Evolutionary conservation across 352 stramenopile species (phyloP).

Genomic region (Saprolegnia parasitica): DNA sequence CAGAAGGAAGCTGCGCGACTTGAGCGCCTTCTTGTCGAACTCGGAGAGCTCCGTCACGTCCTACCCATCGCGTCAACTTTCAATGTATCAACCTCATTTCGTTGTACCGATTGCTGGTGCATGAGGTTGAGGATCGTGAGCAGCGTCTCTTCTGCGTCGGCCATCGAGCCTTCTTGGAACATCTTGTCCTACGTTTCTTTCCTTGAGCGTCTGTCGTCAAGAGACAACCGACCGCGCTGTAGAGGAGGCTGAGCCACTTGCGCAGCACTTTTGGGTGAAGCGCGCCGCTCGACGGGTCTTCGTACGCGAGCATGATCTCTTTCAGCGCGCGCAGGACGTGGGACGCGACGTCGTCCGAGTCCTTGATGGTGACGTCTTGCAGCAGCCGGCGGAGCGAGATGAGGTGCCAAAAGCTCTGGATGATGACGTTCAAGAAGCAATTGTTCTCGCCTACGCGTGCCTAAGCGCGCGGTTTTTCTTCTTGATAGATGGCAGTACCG

Average conservation of each 20-base stretch:
- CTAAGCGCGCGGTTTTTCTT: not conserved
- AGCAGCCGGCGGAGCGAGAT: constrained; percentile 82
- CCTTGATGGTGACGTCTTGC: constrained; percentile 82
- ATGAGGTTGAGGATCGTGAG: constrained; percentile 80
- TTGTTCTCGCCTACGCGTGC: constrained; percentile 71
- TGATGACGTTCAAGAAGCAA: constrained; percentile 88
- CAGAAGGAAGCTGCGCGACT: constrained; percentile 65
- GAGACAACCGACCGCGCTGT: constrained; percentile 35
- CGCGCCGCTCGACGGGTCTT: constrained; percentile 69
- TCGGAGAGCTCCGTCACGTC: constrained; percentile 65
- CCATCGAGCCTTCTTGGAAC: constrained; percentile 85
- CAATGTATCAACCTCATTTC: not conserved
- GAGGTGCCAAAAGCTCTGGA: constrained; percentile 89
- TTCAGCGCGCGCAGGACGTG: constrained; percentile 75
- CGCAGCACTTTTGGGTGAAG: constrained; percentile 73
- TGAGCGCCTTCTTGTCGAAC: constrained; percentile 65
- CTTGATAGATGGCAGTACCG: constrained; percentile 24
- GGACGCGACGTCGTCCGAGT: constrained; percentile 52
- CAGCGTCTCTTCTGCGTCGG: constrained; percentile 80
- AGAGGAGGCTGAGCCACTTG: constrained; percentile 81
- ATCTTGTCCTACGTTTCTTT: constrained; percentile 80
- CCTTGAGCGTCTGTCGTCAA: not conserved
- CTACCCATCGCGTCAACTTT: constrained; percentile 25
- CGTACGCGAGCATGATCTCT: constrained; percentile 79
- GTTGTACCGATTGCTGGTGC: constrained; percentile 66